Percentiles rank a stretch among this genome's conserved stretches.
These are phyloP conservation scores for Endotrypanum monterogeii DNA, from an alignment of 208 protist genomes.

Conservation along the genomic window DNA sequence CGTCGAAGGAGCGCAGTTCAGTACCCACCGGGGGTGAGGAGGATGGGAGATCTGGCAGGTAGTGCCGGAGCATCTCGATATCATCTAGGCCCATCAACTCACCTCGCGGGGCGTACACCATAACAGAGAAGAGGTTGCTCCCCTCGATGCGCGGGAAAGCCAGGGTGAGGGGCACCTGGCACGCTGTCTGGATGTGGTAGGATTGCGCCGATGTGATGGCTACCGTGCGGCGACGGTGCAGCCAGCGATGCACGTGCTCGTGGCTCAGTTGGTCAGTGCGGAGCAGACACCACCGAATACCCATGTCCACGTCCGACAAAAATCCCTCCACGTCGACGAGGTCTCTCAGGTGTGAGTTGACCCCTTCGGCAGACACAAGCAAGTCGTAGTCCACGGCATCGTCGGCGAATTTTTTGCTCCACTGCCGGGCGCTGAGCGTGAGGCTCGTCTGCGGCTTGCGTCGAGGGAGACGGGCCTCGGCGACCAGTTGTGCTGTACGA, in stretches of 20 bases:
- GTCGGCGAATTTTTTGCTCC: constrained; percentile 65
- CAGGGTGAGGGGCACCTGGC: constrained; percentile 61
- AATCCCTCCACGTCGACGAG: constrained; percentile 88
- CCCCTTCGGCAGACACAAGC: constrained; percentile 80
- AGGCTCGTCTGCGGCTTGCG: constrained; percentile 62
- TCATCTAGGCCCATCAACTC: constrained; percentile 59
- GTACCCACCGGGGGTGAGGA: constrained; percentile 14
- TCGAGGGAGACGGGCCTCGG: constrained; percentile 11
- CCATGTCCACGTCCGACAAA: constrained; percentile 72
- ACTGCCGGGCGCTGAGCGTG: constrained; percentile 69
- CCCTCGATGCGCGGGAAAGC: constrained; percentile 74
- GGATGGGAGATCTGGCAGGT: constrained; percentile 37
- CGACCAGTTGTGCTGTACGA: constrained; percentile 16
- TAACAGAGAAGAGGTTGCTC: constrained; percentile 75
- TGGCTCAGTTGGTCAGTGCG: constrained; percentile 45
- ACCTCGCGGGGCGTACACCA: constrained; percentile 72
- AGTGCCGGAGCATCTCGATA: constrained; percentile 40
- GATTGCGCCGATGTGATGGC: constrained; percentile 31
- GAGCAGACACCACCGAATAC: constrained; percentile 76
- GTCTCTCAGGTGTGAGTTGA: constrained; percentile 77
- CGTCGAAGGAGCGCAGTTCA: constrained; percentile 40
- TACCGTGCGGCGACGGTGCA: constrained; percentile 53
- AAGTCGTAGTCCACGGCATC: constrained; percentile 86
- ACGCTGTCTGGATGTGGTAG: constrained; percentile 57
- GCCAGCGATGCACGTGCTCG: constrained; percentile 84